Conservation (phyloP, 2,329 filamentous ascomycete genomes). For the Claviceps capensis region DNA sequence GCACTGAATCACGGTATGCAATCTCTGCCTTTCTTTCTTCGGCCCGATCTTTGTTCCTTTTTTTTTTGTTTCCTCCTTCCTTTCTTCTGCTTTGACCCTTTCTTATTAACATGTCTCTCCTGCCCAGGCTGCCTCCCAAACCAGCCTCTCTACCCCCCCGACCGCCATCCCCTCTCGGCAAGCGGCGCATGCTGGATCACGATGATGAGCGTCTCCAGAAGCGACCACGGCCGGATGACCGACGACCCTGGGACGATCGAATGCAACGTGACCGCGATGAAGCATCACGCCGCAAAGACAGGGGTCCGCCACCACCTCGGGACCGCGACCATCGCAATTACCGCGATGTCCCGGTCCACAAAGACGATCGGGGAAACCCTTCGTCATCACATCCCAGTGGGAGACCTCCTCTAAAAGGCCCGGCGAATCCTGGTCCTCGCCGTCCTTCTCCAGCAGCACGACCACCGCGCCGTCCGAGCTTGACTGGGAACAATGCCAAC, state of each 20-base stretch:
- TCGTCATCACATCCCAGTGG: constrained; percentile 23
- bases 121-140: constrained; percentile 21
- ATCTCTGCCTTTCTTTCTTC: background rate
- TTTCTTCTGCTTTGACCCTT: background rate
- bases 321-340: constrained; percentile 4
- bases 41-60: background rate
- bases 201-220: constrained; percentile 35
- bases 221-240: constrained; percentile 27
- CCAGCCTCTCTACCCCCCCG: constrained; percentile 22
- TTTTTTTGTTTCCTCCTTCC: background rate
- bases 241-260: constrained; percentile 19
- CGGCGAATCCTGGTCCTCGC: constrained; percentile 11
- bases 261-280: constrained; percentile 20
- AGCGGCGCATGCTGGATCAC: constrained; percentile 31
- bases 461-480: constrained; percentile 22
- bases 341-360: constrained; percentile 7
- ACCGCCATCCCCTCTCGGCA: constrained; percentile 29
- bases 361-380: constrained; percentile 13
- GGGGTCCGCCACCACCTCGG: background rate
- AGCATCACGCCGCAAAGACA: constrained; percentile 18
- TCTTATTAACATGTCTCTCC: no score
- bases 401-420: constrained; percentile 19
- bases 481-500: constrained; percentile 20
- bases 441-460: constrained; percentile 24
- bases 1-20: constrained; percentile 6